Base-by-base conservation (phyloP, 1,284 basidiomycete genomes). In the Ganoderma sp. region DNA sequence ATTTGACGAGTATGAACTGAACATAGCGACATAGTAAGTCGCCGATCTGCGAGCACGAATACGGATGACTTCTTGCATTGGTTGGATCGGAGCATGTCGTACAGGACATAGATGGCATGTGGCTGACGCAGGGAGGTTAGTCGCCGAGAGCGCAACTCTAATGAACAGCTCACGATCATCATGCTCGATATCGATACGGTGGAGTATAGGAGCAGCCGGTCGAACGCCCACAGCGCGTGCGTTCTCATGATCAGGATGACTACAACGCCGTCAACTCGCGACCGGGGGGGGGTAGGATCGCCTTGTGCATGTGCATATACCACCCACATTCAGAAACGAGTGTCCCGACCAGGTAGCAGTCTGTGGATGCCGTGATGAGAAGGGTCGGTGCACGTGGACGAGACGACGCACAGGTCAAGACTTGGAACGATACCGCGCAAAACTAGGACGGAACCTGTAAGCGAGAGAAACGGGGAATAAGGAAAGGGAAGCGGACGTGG, bases 201-300 rank as follows among this genome's bases (percentile, higher is more conserved):
- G 19, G 28, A 61, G 22, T 22, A 45, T 17, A 45, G 15, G 2
- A 48, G 45, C 8, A 48, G n/a, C n/a, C 45, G n/a, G 17, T 63
- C n/a, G 48, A 63, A 63, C 17, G 28, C 34, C 61, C 61, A 63
- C n/a, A 63, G 28, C 7, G 61, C 61, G n/a, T 22, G n/a, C 45
- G 61, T 63, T 12, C 61, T 37, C 45, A 37, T 25, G n/a, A 63
- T 48, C n/a, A 63, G n/a, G 39, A 59, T 59, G 37, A 42, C 57
- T 59, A 37, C 8, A 12, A n/a, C 17, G 34, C 5, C 34, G 5
- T 37, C 34, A 9, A 4, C 34, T 37, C 9, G 0, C 28, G 37
- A 37, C 15, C 10, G 2, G 5, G 2, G 15, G 43, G 17, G 1
- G 1, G 17, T n/a, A n/a, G n/a, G n/a, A 10, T 22, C 1, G 45